phyloP scores from a whole-genome alignment of 306 rosid species.

The Rosa persica region DNA sequence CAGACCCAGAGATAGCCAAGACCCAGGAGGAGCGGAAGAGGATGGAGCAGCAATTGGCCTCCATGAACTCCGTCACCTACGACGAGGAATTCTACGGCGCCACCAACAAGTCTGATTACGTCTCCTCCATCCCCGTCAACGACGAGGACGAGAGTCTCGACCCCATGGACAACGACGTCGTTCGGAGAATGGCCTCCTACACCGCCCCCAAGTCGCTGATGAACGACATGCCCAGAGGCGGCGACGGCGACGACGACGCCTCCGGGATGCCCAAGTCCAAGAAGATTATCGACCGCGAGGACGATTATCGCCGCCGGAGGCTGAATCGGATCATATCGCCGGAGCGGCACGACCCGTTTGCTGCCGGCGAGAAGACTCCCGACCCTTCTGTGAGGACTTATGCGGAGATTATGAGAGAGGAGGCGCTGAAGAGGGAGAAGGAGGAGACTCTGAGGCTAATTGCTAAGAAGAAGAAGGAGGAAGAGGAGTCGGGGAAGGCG shows the following conservation, averaged over 20 bases:
- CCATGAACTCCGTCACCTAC: constrained; percentile 53
- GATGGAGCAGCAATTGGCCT: constrained; percentile 65
- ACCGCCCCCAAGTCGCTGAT: constrained; percentile 63
- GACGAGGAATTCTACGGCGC: constrained; percentile 61
- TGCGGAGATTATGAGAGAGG: constrained; percentile 66
- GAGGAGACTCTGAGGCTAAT: constrained; percentile 59
- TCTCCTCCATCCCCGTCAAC: constrained; percentile 59
- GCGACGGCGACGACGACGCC: constrained; percentile 36
- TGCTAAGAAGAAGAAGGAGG: constrained; percentile 62
- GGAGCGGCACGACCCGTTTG: constrained; percentile 61
- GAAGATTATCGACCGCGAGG: constrained; percentile 67
- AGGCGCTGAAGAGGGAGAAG: constrained; percentile 61
- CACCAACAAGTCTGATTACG: constrained; percentile 46
- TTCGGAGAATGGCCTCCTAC: constrained; percentile 53
- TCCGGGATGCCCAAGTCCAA: constrained; percentile 50
- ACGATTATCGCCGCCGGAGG: constrained; percentile 56
- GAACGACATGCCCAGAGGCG: constrained; percentile 54
- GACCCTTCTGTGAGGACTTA: constrained; percentile 63
- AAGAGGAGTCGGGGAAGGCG: constrained; percentile 50
- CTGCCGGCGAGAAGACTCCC: constrained; percentile 73
- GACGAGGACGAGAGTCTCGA: constrained; percentile 56
- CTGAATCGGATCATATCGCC: constrained; percentile 60
- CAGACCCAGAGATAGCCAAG: constrained; percentile 73
- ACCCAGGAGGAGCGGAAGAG: constrained; percentile 75
- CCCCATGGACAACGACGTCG: constrained; percentile 52